Base-by-base conservation (phyloP, 1,139 yeast species). In the Lodderomyces orthopsilosis region DNA sequence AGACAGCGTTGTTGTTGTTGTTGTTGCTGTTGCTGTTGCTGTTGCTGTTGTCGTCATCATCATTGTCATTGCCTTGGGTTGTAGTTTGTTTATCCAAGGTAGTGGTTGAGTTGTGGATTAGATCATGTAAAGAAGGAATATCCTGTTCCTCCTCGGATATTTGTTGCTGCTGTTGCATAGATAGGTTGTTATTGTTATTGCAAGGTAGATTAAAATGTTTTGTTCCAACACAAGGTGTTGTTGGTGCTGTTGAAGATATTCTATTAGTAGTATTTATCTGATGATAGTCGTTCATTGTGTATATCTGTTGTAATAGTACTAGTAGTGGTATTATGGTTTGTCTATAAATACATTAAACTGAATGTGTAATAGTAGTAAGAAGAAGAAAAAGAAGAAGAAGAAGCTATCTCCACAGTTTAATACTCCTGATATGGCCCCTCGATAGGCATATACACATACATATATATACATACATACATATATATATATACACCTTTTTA, bases 81-180 rank as follows among this genome's bases (percentile, higher is more conserved):
- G 32, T 28, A 10, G 32, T 10, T 13, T 28, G 17, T 28, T 28
- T 28, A 28, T 28, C 32, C 32, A 28, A 28, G 17, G 32, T 13
- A 13, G 34, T 30, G 5, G 34, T 15, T 30, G 34, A 30, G 34
- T 30, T 30, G 34, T 30, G 34, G 5, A 30, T 30, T n/a, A 30
- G 15, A n/a, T 30, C 34, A 30, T 30, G 34, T 15, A 30, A 19
- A 15, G 19, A 30, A 15, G 34, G 34, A n/a, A 30, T 30, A 15
- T 30, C 19, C 4, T 30, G 34, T 10, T 30, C 32, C n/a, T 27
- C 32, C 5, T 12, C 15, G 5, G 5, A 4, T n/a, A n/a, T 4
- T 27, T 12, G 32, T 8, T 28, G 32, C 6, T 28, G 32, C 17
- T 28, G 32, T 14, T 13, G 32, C 4, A 5, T 13, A 30, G 21